These are phyloP conservation scores for Yarrowia porcina DNA, from an alignment of 805 yeast species.

Conservation along the genomic window DNA sequence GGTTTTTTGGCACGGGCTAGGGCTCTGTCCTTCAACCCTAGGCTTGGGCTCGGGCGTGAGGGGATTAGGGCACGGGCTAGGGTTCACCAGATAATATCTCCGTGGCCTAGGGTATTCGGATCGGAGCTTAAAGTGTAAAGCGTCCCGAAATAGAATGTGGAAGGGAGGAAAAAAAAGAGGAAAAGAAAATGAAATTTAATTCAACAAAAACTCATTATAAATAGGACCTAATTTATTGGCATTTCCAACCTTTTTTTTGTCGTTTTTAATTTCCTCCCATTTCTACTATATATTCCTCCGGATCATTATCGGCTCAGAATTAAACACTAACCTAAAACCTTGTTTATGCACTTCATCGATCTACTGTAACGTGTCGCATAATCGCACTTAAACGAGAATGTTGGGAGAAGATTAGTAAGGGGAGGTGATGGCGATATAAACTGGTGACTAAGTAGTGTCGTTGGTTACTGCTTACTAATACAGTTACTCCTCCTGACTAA, in stretches of 20 bases:
- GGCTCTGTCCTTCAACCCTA: too few species aligned
- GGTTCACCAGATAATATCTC: background rate
- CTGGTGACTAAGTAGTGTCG: too few species aligned
- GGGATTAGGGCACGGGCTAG: background rate
- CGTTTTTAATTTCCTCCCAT: too few species aligned
- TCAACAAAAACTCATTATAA: too few species aligned
- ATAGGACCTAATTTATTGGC: too few species aligned
- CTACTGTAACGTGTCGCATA: conserved; percentile 11
- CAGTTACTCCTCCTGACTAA: too few species aligned
- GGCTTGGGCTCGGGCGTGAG: too few species aligned
- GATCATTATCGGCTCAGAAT: conserved; percentile 3
- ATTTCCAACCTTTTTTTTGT: too few species aligned
- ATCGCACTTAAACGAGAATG: conserved; percentile 8
- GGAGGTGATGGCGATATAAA: background rate
- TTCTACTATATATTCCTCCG: background rate
- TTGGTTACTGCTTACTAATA: too few species aligned
- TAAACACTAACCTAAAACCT: background rate
- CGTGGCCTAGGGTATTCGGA: background rate
- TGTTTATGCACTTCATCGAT: background rate
- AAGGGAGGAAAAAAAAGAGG: background rate
- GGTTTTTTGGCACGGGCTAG: background rate
- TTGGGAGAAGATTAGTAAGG: too few species aligned
- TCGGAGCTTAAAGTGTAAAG: background rate
- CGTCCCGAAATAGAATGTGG: background rate
- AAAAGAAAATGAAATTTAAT: background rate